Conservation (phyloP, 2,329 filamentous ascomycete species). For the Fusarium subtropicale region DNA sequence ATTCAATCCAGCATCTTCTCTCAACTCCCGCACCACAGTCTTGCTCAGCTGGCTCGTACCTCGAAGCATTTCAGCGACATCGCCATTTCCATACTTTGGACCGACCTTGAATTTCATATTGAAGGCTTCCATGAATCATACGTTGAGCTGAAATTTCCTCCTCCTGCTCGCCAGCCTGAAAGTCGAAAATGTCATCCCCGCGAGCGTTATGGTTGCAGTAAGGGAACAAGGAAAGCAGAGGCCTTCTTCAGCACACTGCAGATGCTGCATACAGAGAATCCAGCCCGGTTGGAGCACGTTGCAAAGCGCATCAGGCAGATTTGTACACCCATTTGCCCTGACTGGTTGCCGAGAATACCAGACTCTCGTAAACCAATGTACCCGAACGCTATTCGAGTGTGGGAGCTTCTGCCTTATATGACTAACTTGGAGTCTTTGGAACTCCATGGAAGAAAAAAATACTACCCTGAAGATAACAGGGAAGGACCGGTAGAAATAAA, state of each 20-base stretch:
- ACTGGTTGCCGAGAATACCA: rapidly evolving
- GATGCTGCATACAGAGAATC: background rate
- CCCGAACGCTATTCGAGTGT: slow-evolving; percentile 9
- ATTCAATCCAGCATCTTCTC: background rate
- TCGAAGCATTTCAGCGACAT: slow-evolving; percentile 14
- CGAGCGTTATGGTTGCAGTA: too few relatives aligned
- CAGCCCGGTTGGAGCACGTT: background rate
- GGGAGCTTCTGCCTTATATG: slow-evolving; percentile 31
- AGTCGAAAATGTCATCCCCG: background rate
- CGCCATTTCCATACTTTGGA: slow-evolving; percentile 25
- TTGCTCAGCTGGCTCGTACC: background rate
- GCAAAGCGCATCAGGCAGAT: background rate
- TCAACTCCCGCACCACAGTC: background rate
- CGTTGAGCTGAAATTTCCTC: background rate
- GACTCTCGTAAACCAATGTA: rapidly evolving
- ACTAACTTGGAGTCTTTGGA: slow-evolving; percentile 25
- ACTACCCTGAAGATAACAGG: too few relatives aligned
- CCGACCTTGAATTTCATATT: slow-evolving; percentile 30
- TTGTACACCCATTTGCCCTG: slow-evolving; percentile 1
- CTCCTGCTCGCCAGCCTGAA: background rate
- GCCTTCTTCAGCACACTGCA: slow-evolving; percentile 14
- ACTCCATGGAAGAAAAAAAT: slow-evolving; percentile 1
- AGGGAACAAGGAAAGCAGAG: too few relatives aligned
- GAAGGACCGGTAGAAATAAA: too few relatives aligned
- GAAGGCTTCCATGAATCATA: slow-evolving; percentile 18